Base-by-base conservation (phyloP, 2,329 filamentous ascomycete genomes). In the Xylaria sp. region DNA sequence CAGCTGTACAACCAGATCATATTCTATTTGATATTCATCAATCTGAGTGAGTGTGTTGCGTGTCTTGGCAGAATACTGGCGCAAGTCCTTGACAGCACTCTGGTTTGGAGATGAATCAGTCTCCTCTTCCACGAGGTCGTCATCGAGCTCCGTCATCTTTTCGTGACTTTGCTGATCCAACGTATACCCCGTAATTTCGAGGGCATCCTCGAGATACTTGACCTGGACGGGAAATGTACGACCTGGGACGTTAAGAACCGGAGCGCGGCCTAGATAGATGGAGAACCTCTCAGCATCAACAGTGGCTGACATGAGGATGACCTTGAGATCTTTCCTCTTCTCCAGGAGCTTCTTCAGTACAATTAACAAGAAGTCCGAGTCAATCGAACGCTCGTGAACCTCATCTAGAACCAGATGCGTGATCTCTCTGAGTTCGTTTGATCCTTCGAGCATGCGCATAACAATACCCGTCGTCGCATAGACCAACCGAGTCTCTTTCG, bases 381-480 rank as follows among this genome's bases (percentile, higher is more conserved):
- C 94, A 67, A 99, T 97, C 10, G 91, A 90, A 63, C 93, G 86
- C 73, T 99, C 94, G 71, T 99, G 94, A 2, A 97, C 93, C 75
- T 99, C 94, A 70, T 99, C 94, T n/a, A 99, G 86, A 51, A 99
- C 86, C 61, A 99, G 78, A 76, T 97, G 94, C 0, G 93, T 96
- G 55, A 99, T 87, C 64, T 97, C 93, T 59, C 86, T 83, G 49
- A 99, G 83, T 58, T 95, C 89, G 64, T 91, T 89, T 0, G 91
- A 90, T 7, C 88, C 88, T 73, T 99, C 94, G 11, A 99, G 80
- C 93, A 99, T 97, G 34, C 94, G 87, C 80, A 99, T 90, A n/a
- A 99, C 91, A 59, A 99, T 96, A 77, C 94, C 85, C 4, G 85
- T 89, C 1, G 89, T 97, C 56, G 94, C 94, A 74, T 92, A 99